Base-by-base conservation (phyloP, 1,139 yeast genomes). In the Yamadazyma membranifaciens region DNA sequence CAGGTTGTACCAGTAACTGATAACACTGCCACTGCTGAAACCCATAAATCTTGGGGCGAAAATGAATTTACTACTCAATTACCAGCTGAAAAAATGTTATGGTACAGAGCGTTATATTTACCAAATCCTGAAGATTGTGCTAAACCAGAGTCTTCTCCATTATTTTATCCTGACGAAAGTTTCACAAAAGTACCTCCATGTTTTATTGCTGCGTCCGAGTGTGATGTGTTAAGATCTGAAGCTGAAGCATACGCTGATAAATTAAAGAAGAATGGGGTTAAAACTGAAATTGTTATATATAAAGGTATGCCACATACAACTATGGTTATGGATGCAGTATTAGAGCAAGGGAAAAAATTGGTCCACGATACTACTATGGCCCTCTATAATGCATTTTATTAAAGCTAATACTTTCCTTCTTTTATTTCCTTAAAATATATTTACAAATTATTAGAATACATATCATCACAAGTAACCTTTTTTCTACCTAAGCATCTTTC, bases 1-100 rank as follows among this genome's bases (percentile, higher is more conserved):
- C 57, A 70, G 48, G 65, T 70, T 33, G 79, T 72, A 20, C 78
- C 79, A 1, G 78, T 73, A 24, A 69, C 74, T 27, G 79, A 74
- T 48, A 71, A 73, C 49, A 64, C 75, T 12, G 75, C 78, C 12
- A 62, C 65, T 11, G 56, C 60, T 2, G 66, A 65, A 22, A 63
- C 68, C 13, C 64, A 60, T 35, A 45, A 46, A 11, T 69, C 77
- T 0, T 72, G 74, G 73, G 57, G 56, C 34, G 73, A 70, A 43
- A 63, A 63, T 42, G 68, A 67, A 46, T 57, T 57, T 45, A 68
- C 75, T 16, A 66, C 77, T 3, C 78, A 73, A 46, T 57, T 73
- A 33, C 77, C 78, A 1, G 73, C 75, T 12, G 68, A 60, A 36
- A 73, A 73, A 52, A 73, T 73, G 78, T 46, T 69, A 36, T 74